Evolutionary conservation across 2,329 filamentous ascomycete genomes (phyloP).

Genomic region (Emmonsiellopsis sp.): DNA sequence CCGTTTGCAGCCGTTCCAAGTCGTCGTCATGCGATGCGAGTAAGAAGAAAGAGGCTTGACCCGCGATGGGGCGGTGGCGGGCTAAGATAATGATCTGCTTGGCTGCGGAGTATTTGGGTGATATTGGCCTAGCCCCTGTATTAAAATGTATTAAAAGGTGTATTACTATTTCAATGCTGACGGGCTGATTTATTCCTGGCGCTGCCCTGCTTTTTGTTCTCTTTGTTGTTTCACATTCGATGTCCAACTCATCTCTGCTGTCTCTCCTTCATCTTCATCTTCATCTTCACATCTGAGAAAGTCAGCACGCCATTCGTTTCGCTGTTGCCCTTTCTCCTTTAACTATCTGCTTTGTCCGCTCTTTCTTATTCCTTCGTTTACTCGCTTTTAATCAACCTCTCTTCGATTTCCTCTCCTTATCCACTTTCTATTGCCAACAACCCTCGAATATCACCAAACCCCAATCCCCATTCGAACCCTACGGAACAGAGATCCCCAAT

Average conservation of each 20-base stretch:
- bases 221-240: neutral
- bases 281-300: constrained; percentile 1
- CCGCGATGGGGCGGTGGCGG: no score
- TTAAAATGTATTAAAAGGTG: no score
- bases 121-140: no score
- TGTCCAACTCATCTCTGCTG: neutral
- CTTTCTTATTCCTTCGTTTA: constrained; percentile 14
- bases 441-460: neutral
- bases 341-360: constrained; percentile 13
- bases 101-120: no score
- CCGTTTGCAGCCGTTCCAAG: no score
- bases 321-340: constrained; percentile 17
- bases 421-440: neutral
- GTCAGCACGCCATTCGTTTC: constrained; percentile 15
- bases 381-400: constrained; percentile 6
- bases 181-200: neutral
- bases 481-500: neutral
- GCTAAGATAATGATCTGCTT: no score
- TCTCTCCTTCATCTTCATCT: neutral
- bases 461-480: no score
- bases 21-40: no score
- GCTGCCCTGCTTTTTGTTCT: neutral
- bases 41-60: no score
- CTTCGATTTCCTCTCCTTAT: constrained; percentile 5
- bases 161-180: neutral